Evolutionary conservation across 2,329 filamentous ascomycete genomes (phyloP).

Genomic region (Diplodia seriata): DNA sequence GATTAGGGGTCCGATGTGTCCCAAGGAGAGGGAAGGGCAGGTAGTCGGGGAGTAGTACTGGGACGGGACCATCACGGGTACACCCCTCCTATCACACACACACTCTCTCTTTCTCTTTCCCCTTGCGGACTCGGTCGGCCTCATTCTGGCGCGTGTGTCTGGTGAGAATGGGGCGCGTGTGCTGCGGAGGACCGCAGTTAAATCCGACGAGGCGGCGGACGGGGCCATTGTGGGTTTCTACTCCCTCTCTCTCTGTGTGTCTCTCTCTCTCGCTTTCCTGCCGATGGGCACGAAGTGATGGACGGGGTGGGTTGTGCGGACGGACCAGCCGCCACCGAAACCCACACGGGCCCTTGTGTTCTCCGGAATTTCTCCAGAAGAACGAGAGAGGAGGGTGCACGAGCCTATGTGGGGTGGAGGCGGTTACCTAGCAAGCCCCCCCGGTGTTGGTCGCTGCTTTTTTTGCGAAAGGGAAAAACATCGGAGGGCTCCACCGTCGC

Average conservation of each 20-base stretch:
- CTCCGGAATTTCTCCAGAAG: constrained; percentile 25
- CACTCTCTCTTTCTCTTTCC: background rate
- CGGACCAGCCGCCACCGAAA: background rate
- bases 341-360: background rate
- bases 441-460: background rate
- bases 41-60: background rate
- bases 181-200: background rate
- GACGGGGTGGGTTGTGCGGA: background rate
- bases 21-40: constrained; percentile 3
- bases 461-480: background rate
- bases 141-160: constrained; percentile 2
- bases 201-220: background rate
- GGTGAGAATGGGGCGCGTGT: background rate
- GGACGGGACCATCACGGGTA: no score
- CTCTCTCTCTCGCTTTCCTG: no score
- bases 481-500: background rate
- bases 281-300: constrained; percentile 4
- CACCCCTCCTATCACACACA: no score
- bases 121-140: background rate
- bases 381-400: background rate
- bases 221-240: background rate
- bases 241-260: background rate
- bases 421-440: background rate
- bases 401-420: constrained; percentile 15
- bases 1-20: constrained; percentile 15